These are phyloP conservation scores for Calvatia gigantea DNA, from an alignment of 768 basidiomycete genomes.

Conservation along the genomic window DNA sequence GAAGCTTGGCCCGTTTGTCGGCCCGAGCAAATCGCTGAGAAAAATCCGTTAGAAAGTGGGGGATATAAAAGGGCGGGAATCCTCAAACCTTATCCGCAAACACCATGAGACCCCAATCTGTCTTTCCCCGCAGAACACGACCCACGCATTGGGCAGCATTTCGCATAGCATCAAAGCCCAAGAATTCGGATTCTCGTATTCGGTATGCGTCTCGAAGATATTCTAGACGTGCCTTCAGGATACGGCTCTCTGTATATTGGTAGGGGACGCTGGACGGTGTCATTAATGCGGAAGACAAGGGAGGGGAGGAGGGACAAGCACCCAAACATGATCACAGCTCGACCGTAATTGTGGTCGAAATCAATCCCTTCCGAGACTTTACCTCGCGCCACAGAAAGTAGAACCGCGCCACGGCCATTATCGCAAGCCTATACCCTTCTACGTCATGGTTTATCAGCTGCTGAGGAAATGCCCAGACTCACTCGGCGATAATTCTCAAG, in stretches of 20 bases:
- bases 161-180: slow-evolving; percentile 99
- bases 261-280: slow-evolving; percentile 73
- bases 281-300: slow-evolving; percentile 13
- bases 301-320: slow-evolving; percentile 27
- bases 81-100: slow-evolving; percentile 92
- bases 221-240: slow-evolving; percentile 94
- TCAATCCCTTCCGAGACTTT: slow-evolving; percentile 99
- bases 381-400: slow-evolving; percentile 95
- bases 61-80: not conserved
- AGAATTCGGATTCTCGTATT: slow-evolving; percentile 96
- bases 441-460: slow-evolving; percentile 7
- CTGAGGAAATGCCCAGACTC: slow-evolving; percentile 7
- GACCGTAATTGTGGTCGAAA: slow-evolving; percentile 99
- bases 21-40: slow-evolving; percentile 83
- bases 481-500: slow-evolving; percentile 96
- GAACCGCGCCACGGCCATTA: slow-evolving; percentile 94
- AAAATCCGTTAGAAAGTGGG: not conserved
- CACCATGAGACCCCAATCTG: slow-evolving; percentile 99
- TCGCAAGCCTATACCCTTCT: slow-evolving; percentile 76
- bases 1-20: slow-evolving; percentile 93
- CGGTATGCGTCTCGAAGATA: slow-evolving; percentile 98
- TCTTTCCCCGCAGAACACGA: slow-evolving; percentile 95
- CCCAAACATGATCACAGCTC: slow-evolving; percentile 99
- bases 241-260: slow-evolving; percentile 97
- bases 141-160: slow-evolving; percentile 99